phyloP scores from a whole-genome alignment of 768 basidiomycete genomes.

The Coprinopsis cinerea region DNA sequence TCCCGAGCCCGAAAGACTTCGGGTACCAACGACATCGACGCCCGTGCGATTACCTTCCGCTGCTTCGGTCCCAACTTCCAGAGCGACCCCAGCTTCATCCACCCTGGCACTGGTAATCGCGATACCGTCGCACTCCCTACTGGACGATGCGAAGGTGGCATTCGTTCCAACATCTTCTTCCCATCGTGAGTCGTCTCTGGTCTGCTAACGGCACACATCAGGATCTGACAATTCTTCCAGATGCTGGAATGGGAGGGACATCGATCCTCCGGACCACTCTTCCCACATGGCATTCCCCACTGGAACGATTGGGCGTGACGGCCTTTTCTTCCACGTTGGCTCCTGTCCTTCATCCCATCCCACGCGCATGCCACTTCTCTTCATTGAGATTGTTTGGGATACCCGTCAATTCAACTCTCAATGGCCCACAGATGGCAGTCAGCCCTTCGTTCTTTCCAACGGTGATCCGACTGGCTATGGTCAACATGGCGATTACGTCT shows the following conservation, averaged over 20 bases:
- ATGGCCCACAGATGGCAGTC: not conserved
- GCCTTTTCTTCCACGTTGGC: conserved; percentile 6
- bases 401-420: no score
- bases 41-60: conserved; percentile 6
- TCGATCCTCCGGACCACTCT: conserved; percentile 8
- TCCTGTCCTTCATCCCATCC: conserved; percentile 4
- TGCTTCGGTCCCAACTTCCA: conserved; percentile 7
- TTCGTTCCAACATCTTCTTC: conserved; percentile 11
- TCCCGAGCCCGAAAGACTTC: not conserved
- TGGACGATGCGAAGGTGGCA: conserved; percentile 4
- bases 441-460: not conserved
- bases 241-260: conserved; percentile 10
- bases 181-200: not conserved
- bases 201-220: not conserved
- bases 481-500: conserved; percentile 8
- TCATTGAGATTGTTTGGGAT: no score
- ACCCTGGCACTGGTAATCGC: conserved; percentile 5
- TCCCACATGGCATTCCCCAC: conserved; percentile 8
- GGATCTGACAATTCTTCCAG: not conserved
- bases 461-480: not conserved
- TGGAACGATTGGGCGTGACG: conserved; percentile 4
- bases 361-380: not conserved
- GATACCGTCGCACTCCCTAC: conserved; percentile 6
- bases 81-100: conserved; percentile 1
- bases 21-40: conserved; percentile 2